phyloP scores from a whole-genome alignment of 768 basidiomycete genomes.

The Leccinum obscurum region DNA sequence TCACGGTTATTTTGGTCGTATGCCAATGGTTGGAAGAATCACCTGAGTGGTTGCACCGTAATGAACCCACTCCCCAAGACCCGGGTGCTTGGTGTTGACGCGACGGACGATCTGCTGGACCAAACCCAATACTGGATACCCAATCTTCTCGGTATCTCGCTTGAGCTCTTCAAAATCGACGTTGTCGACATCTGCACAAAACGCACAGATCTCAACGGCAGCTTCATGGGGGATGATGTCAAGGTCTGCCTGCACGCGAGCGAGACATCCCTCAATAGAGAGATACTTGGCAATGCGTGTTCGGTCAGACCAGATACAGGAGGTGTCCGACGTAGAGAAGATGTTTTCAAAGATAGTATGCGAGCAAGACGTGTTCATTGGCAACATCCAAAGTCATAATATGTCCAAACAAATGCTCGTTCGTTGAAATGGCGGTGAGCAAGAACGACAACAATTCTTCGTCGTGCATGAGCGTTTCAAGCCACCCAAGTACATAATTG shows the following conservation, averaged over 20 bases:
- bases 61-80: slow-evolving; percentile 48
- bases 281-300: slow-evolving; percentile 28
- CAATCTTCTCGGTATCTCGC: slow-evolving; percentile 42
- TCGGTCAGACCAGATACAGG: slow-evolving; percentile 43
- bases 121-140: slow-evolving; percentile 45
- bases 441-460: no score
- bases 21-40: neutral
- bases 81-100: slow-evolving; percentile 34
- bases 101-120: slow-evolving; percentile 44
- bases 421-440: no score
- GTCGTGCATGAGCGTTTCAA: no score
- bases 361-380: slow-evolving; percentile 4
- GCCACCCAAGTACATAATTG: no score
- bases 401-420: no score
- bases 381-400: no score
- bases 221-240: slow-evolving; percentile 42
- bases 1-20: neutral
- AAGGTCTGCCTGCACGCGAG: slow-evolving; percentile 39
- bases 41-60: slow-evolving; percentile 53
- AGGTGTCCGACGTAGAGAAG: slow-evolving; percentile 40
- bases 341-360: slow-evolving; percentile 37
- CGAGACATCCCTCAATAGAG: slow-evolving; percentile 34
- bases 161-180: slow-evolving; percentile 41
- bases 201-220: slow-evolving; percentile 35
- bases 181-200: slow-evolving; percentile 35